Evolutionary conservation across 148 eudicot genomes (phyloP), one percentile per base, ranked within the genome.

Genomic region (Cornus controversa): DNA sequence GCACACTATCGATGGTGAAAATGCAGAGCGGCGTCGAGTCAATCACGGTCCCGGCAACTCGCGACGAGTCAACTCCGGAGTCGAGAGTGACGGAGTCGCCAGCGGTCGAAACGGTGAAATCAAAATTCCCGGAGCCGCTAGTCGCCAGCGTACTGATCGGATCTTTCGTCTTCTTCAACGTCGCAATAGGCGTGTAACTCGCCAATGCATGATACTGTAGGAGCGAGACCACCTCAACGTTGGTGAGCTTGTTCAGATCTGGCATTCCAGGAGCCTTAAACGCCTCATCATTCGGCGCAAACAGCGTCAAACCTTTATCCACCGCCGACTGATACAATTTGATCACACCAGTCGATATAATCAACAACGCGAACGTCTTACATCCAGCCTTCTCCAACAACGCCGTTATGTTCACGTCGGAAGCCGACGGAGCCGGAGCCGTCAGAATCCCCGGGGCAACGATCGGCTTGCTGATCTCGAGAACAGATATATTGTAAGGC

Each of bases 231-330:
- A 88, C 18, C 79, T 90, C 93, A 0, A 91, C 92, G 63, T 80
- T 90, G 11, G 83, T 78, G 13, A 91, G 79, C 40, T 86, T 88
- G 26, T 27, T 76, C 37, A 92, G 81, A 86, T 94, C 93, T 9
- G 93, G 97, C 6, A 80, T 65, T 0, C 82, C 85, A 0, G 80
- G 72, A 0, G 83, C 92, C 82, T 91, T 91, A 36, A 91, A 92
- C 15, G 98, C 98, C 67, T 88, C 93, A 54, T 94, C 97, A 4
- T 73, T 82, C 0, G 98, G 98, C 0, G 97, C 98, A 10, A 94
- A 92, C 11, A 94, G 22, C n/a, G 98, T 94, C 72, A 94, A 67
- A 13, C 97, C 98, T 16, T 81, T 85, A 0, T 65, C 86, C 22
- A 85, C 64, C 18, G 87, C 89, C 20, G 54, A 2, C 66, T 73